phyloP scores from a whole-genome alignment of 345 rosid genomes.

The Clausena lansium region DNA sequence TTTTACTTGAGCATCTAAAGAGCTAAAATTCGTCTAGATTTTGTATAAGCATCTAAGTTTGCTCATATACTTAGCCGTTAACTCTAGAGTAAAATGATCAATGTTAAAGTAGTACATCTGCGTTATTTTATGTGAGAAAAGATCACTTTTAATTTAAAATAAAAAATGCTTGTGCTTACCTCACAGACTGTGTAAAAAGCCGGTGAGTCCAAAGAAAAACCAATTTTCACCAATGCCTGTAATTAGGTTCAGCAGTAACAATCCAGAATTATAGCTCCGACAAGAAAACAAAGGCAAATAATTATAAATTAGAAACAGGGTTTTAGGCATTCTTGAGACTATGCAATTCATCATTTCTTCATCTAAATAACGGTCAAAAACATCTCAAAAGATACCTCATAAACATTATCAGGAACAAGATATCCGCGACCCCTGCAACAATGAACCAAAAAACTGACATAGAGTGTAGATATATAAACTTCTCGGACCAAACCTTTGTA shows the following conservation, averaged over 20 bases:
- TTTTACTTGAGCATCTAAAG: not conserved
- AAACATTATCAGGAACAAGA: constrained; percentile 52
- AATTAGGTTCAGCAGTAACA: constrained; percentile 15
- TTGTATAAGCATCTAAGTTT: not conserved
- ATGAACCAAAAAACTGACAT: not conserved
- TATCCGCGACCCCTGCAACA: constrained; percentile 55
- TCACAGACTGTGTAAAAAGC: constrained; percentile 66
- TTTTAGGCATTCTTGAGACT: not conserved
- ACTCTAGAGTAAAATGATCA: not conserved
- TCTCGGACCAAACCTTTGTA: not conserved
- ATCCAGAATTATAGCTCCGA: not conserved
- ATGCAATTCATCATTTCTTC: constrained; percentile 7
- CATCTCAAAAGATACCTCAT: constrained; percentile 38
- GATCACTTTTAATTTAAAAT: not conserved
- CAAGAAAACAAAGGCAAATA: not conserved
- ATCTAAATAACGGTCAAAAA: not conserved
- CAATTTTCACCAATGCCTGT: constrained; percentile 65
- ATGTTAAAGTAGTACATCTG: not conserved
- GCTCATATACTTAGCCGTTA: not conserved
- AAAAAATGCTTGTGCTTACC: constrained; percentile 30
- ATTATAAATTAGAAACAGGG: not conserved
- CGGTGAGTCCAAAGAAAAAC: constrained; percentile 62
- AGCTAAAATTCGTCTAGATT: not conserved
- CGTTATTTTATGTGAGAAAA: not conserved
- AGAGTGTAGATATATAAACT: not conserved